Conservation (phyloP, 2,329 filamentous ascomycete species). For the Lecanicillium sp. region DNA sequence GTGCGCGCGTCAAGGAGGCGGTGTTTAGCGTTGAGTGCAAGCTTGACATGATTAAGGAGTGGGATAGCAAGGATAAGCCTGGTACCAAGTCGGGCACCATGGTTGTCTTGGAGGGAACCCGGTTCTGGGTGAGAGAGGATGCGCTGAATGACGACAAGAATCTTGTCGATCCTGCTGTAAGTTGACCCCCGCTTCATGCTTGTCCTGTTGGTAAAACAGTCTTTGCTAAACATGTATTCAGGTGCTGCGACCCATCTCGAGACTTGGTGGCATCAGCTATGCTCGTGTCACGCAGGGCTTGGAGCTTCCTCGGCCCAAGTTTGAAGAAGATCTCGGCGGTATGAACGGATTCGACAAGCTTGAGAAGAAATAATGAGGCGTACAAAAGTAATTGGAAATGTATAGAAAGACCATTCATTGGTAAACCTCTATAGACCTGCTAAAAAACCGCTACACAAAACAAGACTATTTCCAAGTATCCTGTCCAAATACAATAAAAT, state of each 20-base stretch:
- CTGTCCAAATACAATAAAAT: too few species aligned
- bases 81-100: slow-evolving; percentile 70
- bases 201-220: not conserved
- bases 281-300: slow-evolving; percentile 60
- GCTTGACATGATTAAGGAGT: slow-evolving; percentile 67
- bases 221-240: slow-evolving; percentile 16
- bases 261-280: slow-evolving; percentile 84
- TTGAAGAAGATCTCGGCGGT: slow-evolving; percentile 41
- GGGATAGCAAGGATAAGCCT: slow-evolving; percentile 61
- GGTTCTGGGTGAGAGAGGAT: slow-evolving; percentile 87
- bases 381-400: too few species aligned
- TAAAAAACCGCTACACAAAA: too few species aligned
- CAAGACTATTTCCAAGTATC: too few species aligned
- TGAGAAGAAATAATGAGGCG: slow-evolving; percentile 29
- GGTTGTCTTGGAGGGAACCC: slow-evolving; percentile 71
- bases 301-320: slow-evolving; percentile 61
- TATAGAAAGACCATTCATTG: slow-evolving; percentile 7
- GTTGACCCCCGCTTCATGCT: too few species aligned
- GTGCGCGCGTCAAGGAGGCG: slow-evolving; percentile 71
- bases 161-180: slow-evolving; percentile 62
- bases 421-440: not conserved
- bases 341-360: slow-evolving; percentile 51
- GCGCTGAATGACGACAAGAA: slow-evolving; percentile 72
- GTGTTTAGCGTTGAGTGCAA: slow-evolving; percentile 78
- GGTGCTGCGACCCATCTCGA: slow-evolving; percentile 66